These are phyloP conservation scores for Codiaeum variegatum DNA, from an alignment of 441 rosid genomes.

Conservation along the genomic window DNA sequence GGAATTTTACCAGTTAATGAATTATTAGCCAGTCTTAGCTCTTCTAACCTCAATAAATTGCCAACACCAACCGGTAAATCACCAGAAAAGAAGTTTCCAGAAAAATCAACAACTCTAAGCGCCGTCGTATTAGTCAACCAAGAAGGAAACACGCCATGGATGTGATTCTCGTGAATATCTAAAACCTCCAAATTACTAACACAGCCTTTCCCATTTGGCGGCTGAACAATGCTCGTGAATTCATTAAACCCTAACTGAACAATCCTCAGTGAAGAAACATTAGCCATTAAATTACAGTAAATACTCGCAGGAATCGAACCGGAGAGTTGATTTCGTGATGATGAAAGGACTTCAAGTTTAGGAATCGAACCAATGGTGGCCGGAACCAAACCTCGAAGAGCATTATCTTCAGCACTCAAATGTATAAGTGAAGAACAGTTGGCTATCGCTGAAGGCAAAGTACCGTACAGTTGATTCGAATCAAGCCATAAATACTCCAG, in stretches of 20 bases:
- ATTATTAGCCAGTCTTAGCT: constrained; percentile 2
- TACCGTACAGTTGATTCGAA: constrained; percentile 1
- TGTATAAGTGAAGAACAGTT: constrained; percentile 7
- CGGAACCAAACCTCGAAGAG: constrained; percentile 2
- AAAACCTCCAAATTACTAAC: neutral
- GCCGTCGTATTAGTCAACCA: constrained; percentile 12
- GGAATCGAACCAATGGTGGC: constrained; percentile 3
- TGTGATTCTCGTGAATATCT: constrained; percentile 6
- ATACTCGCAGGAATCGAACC: constrained; percentile 1
- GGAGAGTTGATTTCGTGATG: neutral
- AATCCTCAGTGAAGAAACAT: neutral
- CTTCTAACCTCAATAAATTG: constrained; percentile 2
- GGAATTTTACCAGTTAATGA: constrained; percentile 6
- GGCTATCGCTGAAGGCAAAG: constrained; percentile 1
- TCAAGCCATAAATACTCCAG: constrained; percentile 10
- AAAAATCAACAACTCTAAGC: constrained; percentile 7
- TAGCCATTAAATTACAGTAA: neutral
- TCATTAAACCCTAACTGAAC: constrained; percentile 5
- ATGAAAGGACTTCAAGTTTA: neutral
- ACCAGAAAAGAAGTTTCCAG: constrained; percentile 10
- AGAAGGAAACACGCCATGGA: neutral
- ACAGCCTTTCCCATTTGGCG: constrained; percentile 1
- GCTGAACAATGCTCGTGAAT: constrained; percentile 4
- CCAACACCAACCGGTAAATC: constrained; percentile 4
- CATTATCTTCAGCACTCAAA: constrained; percentile 7